phyloP scores from a whole-genome alignment of 805 yeast genomes.

The Candida mattraensis region DNA sequence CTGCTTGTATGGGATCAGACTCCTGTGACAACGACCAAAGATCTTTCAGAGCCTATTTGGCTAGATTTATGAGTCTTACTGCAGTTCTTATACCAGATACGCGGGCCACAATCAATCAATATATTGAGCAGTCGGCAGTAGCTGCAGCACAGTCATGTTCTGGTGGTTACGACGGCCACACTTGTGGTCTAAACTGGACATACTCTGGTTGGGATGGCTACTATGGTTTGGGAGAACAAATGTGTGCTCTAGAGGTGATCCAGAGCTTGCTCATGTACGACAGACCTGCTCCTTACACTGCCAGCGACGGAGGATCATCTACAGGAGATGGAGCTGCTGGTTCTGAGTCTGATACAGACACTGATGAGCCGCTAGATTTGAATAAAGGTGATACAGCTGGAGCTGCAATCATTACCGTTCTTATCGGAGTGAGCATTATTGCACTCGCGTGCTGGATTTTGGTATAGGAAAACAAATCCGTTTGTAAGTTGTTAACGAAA shows the following conservation, averaged over 20 bases:
- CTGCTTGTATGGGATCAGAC: slow-evolving; percentile 68
- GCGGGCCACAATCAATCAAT: slow-evolving; percentile 35
- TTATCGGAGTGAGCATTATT: slow-evolving; percentile 43
- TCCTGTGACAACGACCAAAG: slow-evolving; percentile 86
- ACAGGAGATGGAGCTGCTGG: slow-evolving; percentile 71
- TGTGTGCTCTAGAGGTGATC: slow-evolving; percentile 68
- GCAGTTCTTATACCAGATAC: slow-evolving; percentile 67
- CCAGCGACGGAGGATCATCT: slow-evolving; percentile 29
- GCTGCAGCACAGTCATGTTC: slow-evolving; percentile 72
- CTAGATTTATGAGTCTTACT: slow-evolving; percentile 73
- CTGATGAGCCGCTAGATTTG: slow-evolving; percentile 41
- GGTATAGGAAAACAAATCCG: slow-evolving; percentile 13
- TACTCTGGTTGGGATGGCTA: slow-evolving; percentile 57
- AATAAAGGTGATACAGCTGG: slow-evolving; percentile 58
- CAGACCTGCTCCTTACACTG: slow-evolving; percentile 53
- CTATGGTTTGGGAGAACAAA: slow-evolving; percentile 80
- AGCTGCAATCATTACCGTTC: slow-evolving; percentile 64
- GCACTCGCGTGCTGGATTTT: slow-evolving; percentile 30
- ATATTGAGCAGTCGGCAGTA: slow-evolving; percentile 50
- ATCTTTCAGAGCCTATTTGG: slow-evolving; percentile 83
- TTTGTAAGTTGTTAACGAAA: too few species aligned
- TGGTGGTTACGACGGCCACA: slow-evolving; percentile 73
- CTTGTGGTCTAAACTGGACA: slow-evolving; percentile 75
- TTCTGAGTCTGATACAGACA: slow-evolving; percentile 38
- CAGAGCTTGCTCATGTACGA: slow-evolving; percentile 45